Percentiles rank a stretch among this genome's conserved stretches.
phyloP scores from a whole-genome alignment of 805 yeast genomes.

The Saccharomycopsis sp. region DNA sequence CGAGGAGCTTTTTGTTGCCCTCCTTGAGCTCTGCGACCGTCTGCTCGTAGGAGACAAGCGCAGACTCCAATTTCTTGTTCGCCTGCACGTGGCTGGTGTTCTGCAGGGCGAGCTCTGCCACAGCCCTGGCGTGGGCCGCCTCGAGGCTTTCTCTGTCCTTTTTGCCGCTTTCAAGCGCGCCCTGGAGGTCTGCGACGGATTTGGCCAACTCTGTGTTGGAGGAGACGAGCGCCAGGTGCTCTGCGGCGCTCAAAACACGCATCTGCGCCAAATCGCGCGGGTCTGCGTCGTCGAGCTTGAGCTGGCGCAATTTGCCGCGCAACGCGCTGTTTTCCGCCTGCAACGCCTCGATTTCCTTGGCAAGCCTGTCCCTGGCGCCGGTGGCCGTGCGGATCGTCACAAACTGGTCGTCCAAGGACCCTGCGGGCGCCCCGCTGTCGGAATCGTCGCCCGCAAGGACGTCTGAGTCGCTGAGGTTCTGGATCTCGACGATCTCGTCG shows the following conservation, averaged over 20 bases:
- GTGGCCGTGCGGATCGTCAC: background rate
- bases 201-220: background rate
- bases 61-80: background rate
- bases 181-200: background rate
- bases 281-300: slow-evolving; percentile 1
- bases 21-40: background rate
- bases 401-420: background rate
- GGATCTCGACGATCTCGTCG: slow-evolving; percentile 19
- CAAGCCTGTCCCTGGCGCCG: background rate
- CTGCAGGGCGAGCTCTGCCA: no score
- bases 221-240: background rate
- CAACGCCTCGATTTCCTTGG: background rate
- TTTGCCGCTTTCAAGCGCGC: background rate
- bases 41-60: background rate
- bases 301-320: background rate
- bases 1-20: background rate
- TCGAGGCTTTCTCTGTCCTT: no score
- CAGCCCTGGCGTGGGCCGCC: no score
- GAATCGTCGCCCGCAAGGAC: slow-evolving; percentile 8
- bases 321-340: background rate
- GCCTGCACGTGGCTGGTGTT: no score
- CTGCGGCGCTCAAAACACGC: background rate
- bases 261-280: background rate
- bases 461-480: slow-evolving; percentile 14
- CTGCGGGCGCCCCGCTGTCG: slow-evolving; percentile 2